Conservation (phyloP, 345 rosid species). For the Pistacia vera region DNA sequence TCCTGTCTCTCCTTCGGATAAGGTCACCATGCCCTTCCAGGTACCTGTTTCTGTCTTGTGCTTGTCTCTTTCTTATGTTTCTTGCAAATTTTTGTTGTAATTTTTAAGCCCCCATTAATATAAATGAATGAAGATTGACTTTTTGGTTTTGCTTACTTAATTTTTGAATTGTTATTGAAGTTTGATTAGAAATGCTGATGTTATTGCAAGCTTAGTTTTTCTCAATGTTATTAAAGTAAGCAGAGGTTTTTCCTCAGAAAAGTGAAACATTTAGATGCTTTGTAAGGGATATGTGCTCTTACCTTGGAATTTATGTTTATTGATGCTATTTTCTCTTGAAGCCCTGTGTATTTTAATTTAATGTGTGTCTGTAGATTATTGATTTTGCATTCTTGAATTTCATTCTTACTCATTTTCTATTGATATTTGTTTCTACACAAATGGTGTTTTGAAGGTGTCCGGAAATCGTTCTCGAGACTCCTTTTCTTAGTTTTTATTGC, state of each 20-base stretch:
- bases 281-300: neutral
- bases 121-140: neutral
- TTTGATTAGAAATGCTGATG: neutral
- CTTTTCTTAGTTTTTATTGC: neutral
- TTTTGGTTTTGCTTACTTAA: neutral
- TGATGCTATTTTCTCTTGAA: neutral
- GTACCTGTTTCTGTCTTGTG: slow-evolving; percentile 27
- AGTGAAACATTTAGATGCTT: neutral
- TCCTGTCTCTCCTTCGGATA: slow-evolving; percentile 90
- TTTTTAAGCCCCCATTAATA: neutral
- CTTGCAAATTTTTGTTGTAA: neutral
- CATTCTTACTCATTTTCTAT: neutral
- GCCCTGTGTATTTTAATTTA: neutral
- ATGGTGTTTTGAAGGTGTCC: neutral
- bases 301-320: neutral
- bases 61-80: neutral
- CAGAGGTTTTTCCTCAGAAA: neutral
- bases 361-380: neutral
- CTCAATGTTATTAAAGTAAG: neutral
- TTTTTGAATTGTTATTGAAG: neutral
- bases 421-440: neutral
- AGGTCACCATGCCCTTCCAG: slow-evolving; percentile 85
- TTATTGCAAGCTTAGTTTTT: neutral
- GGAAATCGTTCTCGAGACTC: neutral
- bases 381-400: neutral